A percentile compares a stretch with the other conserved stretches of the same genome.
These are phyloP conservation scores for Cucumis melo DNA, from an alignment of 306 rosid genomes.

Conservation along the genomic window DNA sequence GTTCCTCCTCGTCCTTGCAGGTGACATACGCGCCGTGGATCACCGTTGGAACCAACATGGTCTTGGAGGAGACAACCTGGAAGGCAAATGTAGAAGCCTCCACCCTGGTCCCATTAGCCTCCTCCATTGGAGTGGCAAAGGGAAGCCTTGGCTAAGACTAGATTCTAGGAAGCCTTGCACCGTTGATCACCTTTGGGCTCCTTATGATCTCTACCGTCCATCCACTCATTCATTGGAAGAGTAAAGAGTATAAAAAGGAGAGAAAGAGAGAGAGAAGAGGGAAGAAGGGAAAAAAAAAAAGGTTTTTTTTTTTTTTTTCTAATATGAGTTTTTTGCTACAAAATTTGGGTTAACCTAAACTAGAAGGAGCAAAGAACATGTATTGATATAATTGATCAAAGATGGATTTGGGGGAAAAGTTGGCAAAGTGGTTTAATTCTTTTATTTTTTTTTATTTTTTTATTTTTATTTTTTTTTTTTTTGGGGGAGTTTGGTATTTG, in stretches of 20 bases:
- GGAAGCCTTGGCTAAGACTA: conserved; percentile 85
- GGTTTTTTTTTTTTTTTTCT: neutral
- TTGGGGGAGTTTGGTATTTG: neutral
- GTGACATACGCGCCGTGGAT: conserved; percentile 52
- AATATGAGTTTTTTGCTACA: neutral
- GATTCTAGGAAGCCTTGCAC: conserved; percentile 74
- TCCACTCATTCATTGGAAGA: conserved; percentile 50
- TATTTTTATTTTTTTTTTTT: neutral
- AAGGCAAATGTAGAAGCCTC: conserved; percentile 60
- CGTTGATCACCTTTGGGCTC: conserved; percentile 81
- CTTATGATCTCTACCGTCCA: conserved; percentile 65
- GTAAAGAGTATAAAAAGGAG: conserved; percentile 4
- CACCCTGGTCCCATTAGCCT: conserved; percentile 80
- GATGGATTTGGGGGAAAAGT: neutral
- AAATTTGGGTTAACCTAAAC: neutral
- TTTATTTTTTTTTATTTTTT: neutral
- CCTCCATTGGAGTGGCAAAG: conserved; percentile 92
- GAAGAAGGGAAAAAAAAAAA: neutral
- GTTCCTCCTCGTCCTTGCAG: conserved; percentile 59
- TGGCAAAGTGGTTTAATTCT: neutral
- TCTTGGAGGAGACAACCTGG: conserved; percentile 71
- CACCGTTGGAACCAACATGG: conserved; percentile 94
- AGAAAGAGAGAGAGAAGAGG: neutral
- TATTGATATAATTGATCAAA: neutral
- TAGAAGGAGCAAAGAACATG: neutral